Evolutionary conservation across 345 rosid species (phyloP), one percentile per base, ranked within the genome.

Genomic region (Eucalyptus coolabah): DNA sequence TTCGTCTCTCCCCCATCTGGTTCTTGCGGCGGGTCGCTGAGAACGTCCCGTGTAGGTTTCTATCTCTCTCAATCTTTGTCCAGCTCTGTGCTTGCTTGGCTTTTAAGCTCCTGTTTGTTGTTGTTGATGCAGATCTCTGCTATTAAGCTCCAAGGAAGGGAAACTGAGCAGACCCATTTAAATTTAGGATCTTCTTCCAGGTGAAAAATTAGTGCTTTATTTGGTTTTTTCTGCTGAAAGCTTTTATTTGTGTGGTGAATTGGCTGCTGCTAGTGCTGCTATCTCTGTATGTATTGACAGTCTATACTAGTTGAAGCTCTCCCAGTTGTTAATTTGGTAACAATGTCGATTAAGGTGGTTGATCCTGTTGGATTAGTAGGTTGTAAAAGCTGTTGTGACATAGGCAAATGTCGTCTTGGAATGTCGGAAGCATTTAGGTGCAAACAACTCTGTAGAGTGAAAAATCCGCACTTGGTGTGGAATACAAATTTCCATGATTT

Each of bases 81-180:
- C 7, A 7, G 85, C 16, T 40, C 47, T 21, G 85, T 40, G 85
- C 7, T 13, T 23, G 83, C 37, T 63, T 26, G n/a, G 14, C 19
- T 85, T 44, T 88, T 87, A 23, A 83, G 45, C 87, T 24, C 14
- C 86, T 45, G 87, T 37, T 53, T 34, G 53, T 77, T 12, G 45
- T 80, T 85, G 54, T 54, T 90, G 87, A 28, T 92, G 88, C 90
- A 95, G 95, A 90, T 95, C 89, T 87, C 91, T 86, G 89, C 90
- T 69, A 89, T 90, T 37, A 89, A 88, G 89, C 83, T 49, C 72
- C 89, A 90, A 56, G 82, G 49, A 28, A 90, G 92, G 65, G 90
- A 88, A 91, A 86, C 87, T 83, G 92, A 90, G 90, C 89, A 42
- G 32, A 90, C 93, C 93, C 93, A 45, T 28, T 88, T 90, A 86